A percentile compares a stretch with the other conserved stretches of the same genome.
Conservation (phyloP, 2,329 filamentous ascomycete genomes). For the Pezicula carpinea region DNA sequence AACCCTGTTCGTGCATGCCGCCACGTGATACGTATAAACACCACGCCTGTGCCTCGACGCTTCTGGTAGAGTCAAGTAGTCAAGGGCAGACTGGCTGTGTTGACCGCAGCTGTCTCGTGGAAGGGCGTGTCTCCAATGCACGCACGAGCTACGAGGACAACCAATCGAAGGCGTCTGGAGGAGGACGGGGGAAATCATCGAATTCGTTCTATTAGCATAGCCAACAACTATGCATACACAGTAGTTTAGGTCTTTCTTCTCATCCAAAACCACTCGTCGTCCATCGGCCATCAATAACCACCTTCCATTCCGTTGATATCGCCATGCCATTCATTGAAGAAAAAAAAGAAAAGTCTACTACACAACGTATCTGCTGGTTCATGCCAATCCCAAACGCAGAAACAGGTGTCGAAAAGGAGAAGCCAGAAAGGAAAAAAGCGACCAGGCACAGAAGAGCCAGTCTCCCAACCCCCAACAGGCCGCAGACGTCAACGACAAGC, state of each 20-base stretch:
- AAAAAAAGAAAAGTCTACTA: not conserved
- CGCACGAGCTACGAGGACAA: not conserved
- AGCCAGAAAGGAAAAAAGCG: slow-evolving; percentile 4
- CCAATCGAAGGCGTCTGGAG: not conserved
- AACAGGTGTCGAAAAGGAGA: not conserved
- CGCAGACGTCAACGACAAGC: slow-evolving; percentile 4
- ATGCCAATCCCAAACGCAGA: not conserved
- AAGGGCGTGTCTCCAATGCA: too few relatives aligned
- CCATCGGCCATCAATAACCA: not conserved
- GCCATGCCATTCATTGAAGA: not conserved
- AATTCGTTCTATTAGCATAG: slow-evolving; percentile 1
- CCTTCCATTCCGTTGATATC: not conserved
- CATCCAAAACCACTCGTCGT: not conserved
- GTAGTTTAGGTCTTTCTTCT: not conserved
- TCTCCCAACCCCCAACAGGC: slow-evolving; percentile 11
- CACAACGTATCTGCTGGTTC: not conserved
- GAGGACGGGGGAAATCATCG: not conserved
- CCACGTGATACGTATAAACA: too few relatives aligned
- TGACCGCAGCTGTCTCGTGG: too few relatives aligned
- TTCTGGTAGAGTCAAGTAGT: too few relatives aligned
- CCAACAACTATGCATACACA: slow-evolving; percentile 1
- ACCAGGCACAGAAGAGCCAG: slow-evolving; percentile 5
- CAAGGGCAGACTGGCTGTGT: too few relatives aligned
- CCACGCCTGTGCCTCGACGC: too few relatives aligned
- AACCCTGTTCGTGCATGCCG: too few relatives aligned